Percentiles rank a stretch among this genome's conserved stretches.
These are phyloP conservation scores for Coccomyxa sp. DNA, from an alignment of 139 green algal genomes.

Conservation along the genomic window DNA sequence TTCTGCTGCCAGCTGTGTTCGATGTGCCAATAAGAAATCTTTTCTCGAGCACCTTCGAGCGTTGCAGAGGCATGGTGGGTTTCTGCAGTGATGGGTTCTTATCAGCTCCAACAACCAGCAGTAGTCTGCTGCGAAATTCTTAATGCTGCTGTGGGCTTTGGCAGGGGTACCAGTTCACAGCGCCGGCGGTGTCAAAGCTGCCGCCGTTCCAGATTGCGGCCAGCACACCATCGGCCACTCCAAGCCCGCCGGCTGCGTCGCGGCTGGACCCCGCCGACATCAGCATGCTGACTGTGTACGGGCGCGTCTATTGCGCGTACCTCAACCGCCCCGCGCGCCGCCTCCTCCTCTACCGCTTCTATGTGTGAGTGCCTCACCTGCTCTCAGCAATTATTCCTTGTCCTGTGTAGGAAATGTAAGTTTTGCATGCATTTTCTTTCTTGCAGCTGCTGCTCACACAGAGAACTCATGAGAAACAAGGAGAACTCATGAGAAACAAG, in stretches of 20 bases:
- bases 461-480: neutral
- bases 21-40: too few relatives aligned
- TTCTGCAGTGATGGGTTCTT: too few relatives aligned
- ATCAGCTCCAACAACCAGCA: too few relatives aligned
- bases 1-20: too few relatives aligned
- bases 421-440: neutral
- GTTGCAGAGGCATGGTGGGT: too few relatives aligned
- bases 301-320: conserved; percentile 52
- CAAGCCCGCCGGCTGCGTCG: neutral
- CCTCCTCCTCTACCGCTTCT: conserved; percentile 61
- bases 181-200: conserved; percentile 36
- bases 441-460: neutral
- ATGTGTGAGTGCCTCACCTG: conserved; percentile 17
- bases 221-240: neutral
- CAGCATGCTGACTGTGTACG: conserved; percentile 31
- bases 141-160: too few relatives aligned
- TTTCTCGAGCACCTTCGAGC: too few relatives aligned
- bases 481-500: neutral
- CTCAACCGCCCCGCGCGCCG: conserved; percentile 16
- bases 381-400: neutral
- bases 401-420: neutral
- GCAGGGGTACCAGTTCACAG: conserved; percentile 19
- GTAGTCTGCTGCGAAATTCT: too few relatives aligned
- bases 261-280: neutral
- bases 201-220: conserved; percentile 50